Evolutionary conservation across 768 basidiomycete species (phyloP).

Genomic region (Russula brevipes): DNA sequence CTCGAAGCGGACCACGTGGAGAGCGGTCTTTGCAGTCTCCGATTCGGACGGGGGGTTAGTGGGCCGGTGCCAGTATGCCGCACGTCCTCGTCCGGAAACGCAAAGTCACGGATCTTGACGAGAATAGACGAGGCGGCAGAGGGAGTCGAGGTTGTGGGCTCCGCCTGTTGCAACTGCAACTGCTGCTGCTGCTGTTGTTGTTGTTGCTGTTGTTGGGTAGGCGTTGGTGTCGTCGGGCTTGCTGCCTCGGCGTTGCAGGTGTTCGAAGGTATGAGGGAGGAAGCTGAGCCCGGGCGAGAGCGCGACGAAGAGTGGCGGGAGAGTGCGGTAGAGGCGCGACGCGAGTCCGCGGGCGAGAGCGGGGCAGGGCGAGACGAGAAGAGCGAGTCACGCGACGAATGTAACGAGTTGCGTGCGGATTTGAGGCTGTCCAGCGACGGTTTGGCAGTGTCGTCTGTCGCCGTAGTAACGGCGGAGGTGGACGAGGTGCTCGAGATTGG

Average conservation of each 20-base stretch:
- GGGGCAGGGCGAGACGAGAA: conserved; percentile 55
- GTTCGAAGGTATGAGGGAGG: conserved; percentile 20
- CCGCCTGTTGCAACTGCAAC: not conserved
- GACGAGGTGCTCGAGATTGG: conserved; percentile 1
- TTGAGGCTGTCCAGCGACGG: conserved; percentile 26
- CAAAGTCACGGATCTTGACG: conserved; percentile 50
- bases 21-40: conserved; percentile 31
- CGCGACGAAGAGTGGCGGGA: conserved; percentile 37
- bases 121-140: conserved; percentile 25
- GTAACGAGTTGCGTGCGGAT: conserved; percentile 34
- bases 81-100: conserved; percentile 38
- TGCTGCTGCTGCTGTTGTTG: not conserved
- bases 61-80: conserved; percentile 42
- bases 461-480: not conserved
- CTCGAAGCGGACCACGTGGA: conserved; percentile 29
- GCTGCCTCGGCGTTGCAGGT: conserved; percentile 9
- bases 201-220: not conserved
- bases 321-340: conserved; percentile 37
- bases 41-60: conserved; percentile 38
- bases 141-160: not conserved
- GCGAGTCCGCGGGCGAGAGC: conserved; percentile 51
- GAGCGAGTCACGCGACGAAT: conserved; percentile 34
- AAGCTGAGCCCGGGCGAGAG: conserved; percentile 38
- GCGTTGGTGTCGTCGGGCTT: conserved; percentile 17
- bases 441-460: conserved; percentile 11